Percentiles rank a stretch among this genome's conserved stretches.
Conservation (phyloP, 1,139 yeast species). For the Dujonia santamariae region DNA sequence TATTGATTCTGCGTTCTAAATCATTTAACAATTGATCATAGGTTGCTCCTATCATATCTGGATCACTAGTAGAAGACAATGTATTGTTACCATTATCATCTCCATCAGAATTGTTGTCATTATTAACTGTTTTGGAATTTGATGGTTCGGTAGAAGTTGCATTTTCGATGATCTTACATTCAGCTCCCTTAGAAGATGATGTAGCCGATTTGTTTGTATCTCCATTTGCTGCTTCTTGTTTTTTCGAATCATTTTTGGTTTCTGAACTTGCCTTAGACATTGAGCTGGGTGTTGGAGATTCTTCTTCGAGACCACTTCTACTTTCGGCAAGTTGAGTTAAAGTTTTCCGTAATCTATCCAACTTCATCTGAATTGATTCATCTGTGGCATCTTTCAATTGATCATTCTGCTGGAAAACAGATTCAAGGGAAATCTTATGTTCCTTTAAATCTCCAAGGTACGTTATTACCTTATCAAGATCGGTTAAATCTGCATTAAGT, state of each 20-base stretch:
- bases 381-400: not conserved
- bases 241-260: not conserved
- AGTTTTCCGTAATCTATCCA: constrained; percentile 8
- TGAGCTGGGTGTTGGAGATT: not conserved
- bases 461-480: constrained; percentile 50
- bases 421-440: constrained; percentile 50
- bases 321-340: constrained; percentile 6
- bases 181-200: constrained; percentile 17
- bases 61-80: constrained; percentile 7
- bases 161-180: constrained; percentile 15
- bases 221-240: constrained; percentile 2
- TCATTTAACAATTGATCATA: constrained; percentile 48
- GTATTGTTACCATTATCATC: no score
- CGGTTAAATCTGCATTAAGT: constrained; percentile 42
- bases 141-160: no score
- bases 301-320: constrained; percentile 3
- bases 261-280: not conserved
- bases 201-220: constrained; percentile 6
- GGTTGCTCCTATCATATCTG: constrained; percentile 39
- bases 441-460: constrained; percentile 48
- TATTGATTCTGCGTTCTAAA: constrained; percentile 11
- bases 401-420: constrained; percentile 37
- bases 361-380: constrained; percentile 7
- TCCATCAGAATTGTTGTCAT: no score
- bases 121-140: no score